Base-by-base conservation (phyloP, 1,284 basidiomycete genomes). In the Cryptococcus deneoformans region DNA sequence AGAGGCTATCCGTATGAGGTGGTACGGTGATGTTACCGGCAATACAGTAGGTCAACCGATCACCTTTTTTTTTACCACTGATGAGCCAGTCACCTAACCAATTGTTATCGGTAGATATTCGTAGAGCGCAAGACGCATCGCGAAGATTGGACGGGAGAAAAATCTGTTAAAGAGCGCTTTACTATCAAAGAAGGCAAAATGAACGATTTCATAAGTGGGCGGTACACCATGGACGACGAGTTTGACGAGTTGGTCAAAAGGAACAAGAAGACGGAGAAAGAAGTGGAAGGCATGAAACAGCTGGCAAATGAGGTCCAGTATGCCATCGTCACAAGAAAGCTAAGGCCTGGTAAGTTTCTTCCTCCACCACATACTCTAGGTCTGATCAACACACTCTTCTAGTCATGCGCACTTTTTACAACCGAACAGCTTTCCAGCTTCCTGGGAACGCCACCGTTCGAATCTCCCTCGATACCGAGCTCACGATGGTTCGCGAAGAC, bases 101-200 rank as follows among this genome's bases (percentile, higher is more conserved):
- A 5, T 29, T 29, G 29, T 29, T 29, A 29, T 5, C 29, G 6
- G 29, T 29, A 92, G 87, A 94, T 99, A 62, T 99, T 97, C 70
- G 92, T 99, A 46, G 95, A 99, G 81, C 90, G 96, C 59, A 99
- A 99, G 80, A 99, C 96, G 0, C 95, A 99, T 74, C 85, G 94
- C 53, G 95, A 99, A 79, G 95, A 99, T 76, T 99, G 96, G 95
- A 99, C 96, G 0, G 95, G 95, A 38, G 95, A 99, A 78, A 99
- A 98, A 79, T 95, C 91, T 14, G 95, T 99, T 74, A 99, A 99
- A 79, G 92, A 95, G 36, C 91, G 95, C 7, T 98, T 99, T 80
- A 88, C 92, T 1, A 89, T 99, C 79, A 95, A 96, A 77, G 95
- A 98, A 77, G 87, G 93, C 65, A 86, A 92, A 58, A 88, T 98